These are phyloP conservation scores for Lachancea lanzarotensis DNA, from an alignment of 805 yeast genomes.

Conservation along the genomic window DNA sequence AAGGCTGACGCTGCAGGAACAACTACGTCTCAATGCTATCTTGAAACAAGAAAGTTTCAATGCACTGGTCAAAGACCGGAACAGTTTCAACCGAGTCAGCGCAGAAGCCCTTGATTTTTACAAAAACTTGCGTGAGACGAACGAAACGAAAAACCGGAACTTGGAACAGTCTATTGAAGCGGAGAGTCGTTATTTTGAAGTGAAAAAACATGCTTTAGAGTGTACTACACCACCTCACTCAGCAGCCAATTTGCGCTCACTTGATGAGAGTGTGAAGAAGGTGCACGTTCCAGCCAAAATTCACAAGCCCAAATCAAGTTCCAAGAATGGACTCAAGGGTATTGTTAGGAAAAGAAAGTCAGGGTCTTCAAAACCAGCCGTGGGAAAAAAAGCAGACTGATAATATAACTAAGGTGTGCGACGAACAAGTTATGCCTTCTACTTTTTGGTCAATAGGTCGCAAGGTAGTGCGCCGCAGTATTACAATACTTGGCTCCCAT, in stretches of 20 bases:
- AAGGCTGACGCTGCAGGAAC: conserved; percentile 28
- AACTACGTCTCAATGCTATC: conserved; percentile 25
- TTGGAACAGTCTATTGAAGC: conserved; percentile 10
- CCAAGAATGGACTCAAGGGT: conserved; percentile 5
- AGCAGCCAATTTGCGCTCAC: no score
- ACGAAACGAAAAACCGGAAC: conserved; percentile 7
- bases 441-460: no score
- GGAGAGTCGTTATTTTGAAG: conserved; percentile 9
- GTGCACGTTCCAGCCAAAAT: background rate
- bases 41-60: conserved; percentile 23
- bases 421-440: no score
- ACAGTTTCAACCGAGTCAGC: conserved; percentile 27
- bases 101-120: conserved; percentile 17
- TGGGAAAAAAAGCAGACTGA: background rate
- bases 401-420: no score
- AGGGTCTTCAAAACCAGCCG: background rate
- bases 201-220: background rate
- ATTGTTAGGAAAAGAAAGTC: conserved; percentile 2
- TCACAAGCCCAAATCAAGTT: background rate
- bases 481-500: no score
- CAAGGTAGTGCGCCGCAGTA: no score
- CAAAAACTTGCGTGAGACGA: conserved; percentile 1
- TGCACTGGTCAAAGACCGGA: conserved; percentile 20
- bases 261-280: background rate
- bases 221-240: background rate